Percentiles rank a stretch among this genome's conserved stretches.
Evolutionary conservation across 805 yeast genomes (phyloP).

Genomic region (Spathaspora arborariae): DNA sequence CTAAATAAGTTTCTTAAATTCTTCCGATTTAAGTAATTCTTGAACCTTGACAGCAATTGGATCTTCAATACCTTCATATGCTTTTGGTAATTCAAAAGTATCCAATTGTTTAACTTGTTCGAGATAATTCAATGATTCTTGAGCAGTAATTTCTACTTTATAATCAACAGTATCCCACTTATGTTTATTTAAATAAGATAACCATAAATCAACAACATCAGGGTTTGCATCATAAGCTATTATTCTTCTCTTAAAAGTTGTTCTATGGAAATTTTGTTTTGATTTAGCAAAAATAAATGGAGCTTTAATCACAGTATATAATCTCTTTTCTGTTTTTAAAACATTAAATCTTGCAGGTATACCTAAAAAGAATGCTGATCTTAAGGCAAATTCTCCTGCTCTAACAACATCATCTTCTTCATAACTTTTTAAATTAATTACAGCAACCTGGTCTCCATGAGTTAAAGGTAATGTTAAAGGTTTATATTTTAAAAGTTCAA

Average conservation of each 20-base stretch:
- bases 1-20: conserved; percentile 54
- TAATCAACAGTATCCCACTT: conserved; percentile 80
- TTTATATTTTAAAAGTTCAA: conserved; percentile 74
- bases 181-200: conserved; percentile 74
- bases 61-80: conserved; percentile 30
- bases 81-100: conserved; percentile 29
- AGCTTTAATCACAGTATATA: conserved; percentile 90
- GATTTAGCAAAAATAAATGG: conserved; percentile 94
- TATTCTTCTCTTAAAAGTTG: conserved; percentile 71
- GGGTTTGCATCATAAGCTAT: conserved; percentile 81
- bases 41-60: conserved; percentile 64
- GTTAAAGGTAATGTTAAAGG: conserved; percentile 68
- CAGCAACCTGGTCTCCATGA: conserved; percentile 78
- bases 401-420: conserved; percentile 68
- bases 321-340: conserved; percentile 66
- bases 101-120: conserved; percentile 27
- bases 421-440: conserved; percentile 66
- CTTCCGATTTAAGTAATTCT: conserved; percentile 67
- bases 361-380: conserved; percentile 88
- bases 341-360: conserved; percentile 78
- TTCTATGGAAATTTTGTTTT: conserved; percentile 90
- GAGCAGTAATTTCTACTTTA: conserved; percentile 56
- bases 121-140: conserved; percentile 27
- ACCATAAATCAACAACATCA: conserved; percentile 77
- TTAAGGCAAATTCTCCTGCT: conserved; percentile 77